Evolutionary conservation across 108 stramenopile species (phyloP).

Genomic region (Seminavis robusta): DNA sequence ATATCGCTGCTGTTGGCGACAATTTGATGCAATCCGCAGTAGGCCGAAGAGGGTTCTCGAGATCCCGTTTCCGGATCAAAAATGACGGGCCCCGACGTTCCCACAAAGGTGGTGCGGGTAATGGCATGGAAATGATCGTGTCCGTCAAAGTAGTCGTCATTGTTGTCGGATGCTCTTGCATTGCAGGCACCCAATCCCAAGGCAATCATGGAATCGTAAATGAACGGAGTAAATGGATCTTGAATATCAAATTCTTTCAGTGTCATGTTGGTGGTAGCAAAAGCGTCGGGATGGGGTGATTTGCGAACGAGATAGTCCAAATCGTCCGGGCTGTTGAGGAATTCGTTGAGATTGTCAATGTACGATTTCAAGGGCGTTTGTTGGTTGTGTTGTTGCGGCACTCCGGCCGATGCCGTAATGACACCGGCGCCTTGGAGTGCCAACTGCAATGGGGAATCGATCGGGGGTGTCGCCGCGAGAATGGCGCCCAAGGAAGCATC

Average conservation of each 20-base stretch:
- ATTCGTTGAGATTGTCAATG: slow-evolving; percentile 1
- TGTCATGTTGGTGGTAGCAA: neutral
- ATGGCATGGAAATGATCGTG: slow-evolving; percentile 27
- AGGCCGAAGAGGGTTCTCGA: slow-evolving; percentile 23
- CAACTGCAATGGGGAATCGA: neutral
- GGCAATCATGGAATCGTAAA: slow-evolving; percentile 14
- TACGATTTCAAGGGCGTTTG: slow-evolving; percentile 13
- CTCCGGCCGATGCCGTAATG: slow-evolving; percentile 16
- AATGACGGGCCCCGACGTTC: slow-evolving; percentile 31
- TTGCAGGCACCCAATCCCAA: slow-evolving; percentile 16
- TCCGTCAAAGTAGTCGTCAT: slow-evolving; percentile 22
- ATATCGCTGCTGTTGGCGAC: too few relatives aligned
- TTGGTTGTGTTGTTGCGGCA: slow-evolving; percentile 19
- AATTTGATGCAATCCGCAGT: slow-evolving; percentile 31
- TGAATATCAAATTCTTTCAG: neutral
- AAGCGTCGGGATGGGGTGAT: neutral
- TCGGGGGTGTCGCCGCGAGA: neutral
- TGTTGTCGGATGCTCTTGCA: neutral
- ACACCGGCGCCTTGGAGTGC: slow-evolving; percentile 3
- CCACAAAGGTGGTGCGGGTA: slow-evolving; percentile 26
- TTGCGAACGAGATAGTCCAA: slow-evolving; percentile 16
- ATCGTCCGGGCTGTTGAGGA: slow-evolving; percentile 15
- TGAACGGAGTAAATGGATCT: slow-evolving; percentile 4
- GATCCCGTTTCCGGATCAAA: slow-evolving; percentile 43
- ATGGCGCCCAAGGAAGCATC: neutral